Base-by-base conservation (phyloP, 129 eudicot species). In the Escallonia herrerae region DNA sequence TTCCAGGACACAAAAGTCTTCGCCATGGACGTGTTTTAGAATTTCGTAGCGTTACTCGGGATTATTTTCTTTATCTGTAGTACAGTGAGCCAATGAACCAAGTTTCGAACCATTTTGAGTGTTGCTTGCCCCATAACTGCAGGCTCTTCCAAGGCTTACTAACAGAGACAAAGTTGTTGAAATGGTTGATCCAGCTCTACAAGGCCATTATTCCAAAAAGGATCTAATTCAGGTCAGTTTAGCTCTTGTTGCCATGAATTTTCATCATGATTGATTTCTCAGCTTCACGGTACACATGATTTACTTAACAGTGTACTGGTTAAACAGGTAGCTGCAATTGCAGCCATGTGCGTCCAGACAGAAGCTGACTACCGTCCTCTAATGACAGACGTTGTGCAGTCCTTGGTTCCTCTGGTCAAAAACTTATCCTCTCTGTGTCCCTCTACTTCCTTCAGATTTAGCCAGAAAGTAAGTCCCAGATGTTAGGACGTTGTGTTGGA, bases 91-190 rank as follows among this genome's bases (percentile, higher is more conserved):
- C 55, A 43, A 43, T 33, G n/a, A n/a, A n/a, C n/a, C n/a, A 49
- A n/a, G 53, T 64, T 1, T 72, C 4, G 56, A 58, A 55, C 9
- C n/a, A 22, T 13, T 3, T 15, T 15, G 38, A 43, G 7, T 58
- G 7, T 13, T 38, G 44, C 41, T 58, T 51, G 42, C 11, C 43
- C 37, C 40, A 44, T 14, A 43, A 38, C 68, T 53, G 49, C 66
- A 91, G 98, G 98, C 98, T 43, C 96, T 91, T 68, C 96, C 98
- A 62, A 86, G 86, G 58, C 64, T 91, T 69, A 91, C 89, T n/a
- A 80, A 84, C 71, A 87, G 89, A 85, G 95, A 76, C 8, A 83
- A 80, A 65, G 81, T 91, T 38, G 72, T 70, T 52, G 85, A 91
- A 74, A 91, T 91, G 98, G 78, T 88, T 6, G 98, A 91, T 68